phyloP scores from a whole-genome alignment of 805 yeast genomes.

The Ogataea degrootiae region DNA sequence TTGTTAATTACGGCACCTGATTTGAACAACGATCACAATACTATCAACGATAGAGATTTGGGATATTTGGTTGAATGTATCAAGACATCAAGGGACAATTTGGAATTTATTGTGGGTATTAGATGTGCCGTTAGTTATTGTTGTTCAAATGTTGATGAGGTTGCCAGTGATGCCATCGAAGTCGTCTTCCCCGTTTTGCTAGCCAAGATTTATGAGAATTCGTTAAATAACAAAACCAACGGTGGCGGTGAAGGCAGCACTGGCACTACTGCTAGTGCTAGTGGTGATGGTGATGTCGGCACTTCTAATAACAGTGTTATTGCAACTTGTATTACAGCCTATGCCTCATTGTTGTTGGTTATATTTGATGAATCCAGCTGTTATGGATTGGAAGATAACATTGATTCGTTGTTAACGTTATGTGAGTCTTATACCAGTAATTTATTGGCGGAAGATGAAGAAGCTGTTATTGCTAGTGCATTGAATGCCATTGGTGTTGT shows the following conservation, averaged over 20 bases:
- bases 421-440: slow-evolving; percentile 32
- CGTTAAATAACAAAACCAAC: background rate
- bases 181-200: slow-evolving; percentile 26
- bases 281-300: slow-evolving; percentile 6
- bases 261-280: background rate
- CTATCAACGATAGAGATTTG: slow-evolving; percentile 35
- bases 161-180: slow-evolving; percentile 32
- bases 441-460: slow-evolving; percentile 32
- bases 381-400: slow-evolving; percentile 44
- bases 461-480: slow-evolving; percentile 40
- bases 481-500: slow-evolving; percentile 44
- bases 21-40: slow-evolving; percentile 8
- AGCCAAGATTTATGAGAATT: slow-evolving; percentile 9
- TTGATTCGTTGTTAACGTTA: slow-evolving; percentile 39
- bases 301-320: slow-evolving; percentile 6
- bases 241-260: background rate
- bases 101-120: slow-evolving; percentile 37
- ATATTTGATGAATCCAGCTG: slow-evolving; percentile 45
- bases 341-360: slow-evolving; percentile 33
- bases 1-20: slow-evolving; percentile 40
- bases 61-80: slow-evolving; percentile 34
- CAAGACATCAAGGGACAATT: slow-evolving; percentile 15
- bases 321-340: slow-evolving; percentile 22
- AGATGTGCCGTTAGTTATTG: slow-evolving; percentile 39
- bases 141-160: slow-evolving; percentile 48